Evolutionary conservation across 257 asterid species (phyloP).

Genomic region (Gynochthodes officinalis): DNA sequence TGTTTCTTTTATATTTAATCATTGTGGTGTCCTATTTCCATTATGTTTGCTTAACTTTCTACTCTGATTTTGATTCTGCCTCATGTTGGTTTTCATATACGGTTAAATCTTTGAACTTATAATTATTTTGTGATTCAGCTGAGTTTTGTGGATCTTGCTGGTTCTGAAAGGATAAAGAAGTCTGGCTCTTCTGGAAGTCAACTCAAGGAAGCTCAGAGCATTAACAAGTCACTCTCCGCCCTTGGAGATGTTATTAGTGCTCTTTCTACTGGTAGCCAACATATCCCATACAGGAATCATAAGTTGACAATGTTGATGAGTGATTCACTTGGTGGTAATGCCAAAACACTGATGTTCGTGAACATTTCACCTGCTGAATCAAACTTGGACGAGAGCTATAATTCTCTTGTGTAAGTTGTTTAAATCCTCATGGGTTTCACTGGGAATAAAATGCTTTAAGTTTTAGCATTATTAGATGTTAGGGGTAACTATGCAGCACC

Average conservation of each 20-base stretch:
- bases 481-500: too few relatives aligned
- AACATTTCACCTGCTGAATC: constrained; percentile 94
- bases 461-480: not conserved
- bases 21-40: not conserved
- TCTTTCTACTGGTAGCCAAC: constrained; percentile 75
- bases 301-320: constrained; percentile 98
- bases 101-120: not conserved
- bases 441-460: not conserved
- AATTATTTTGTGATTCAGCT: constrained; percentile 43
- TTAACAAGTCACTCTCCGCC: constrained; percentile 93
- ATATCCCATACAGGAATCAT: constrained; percentile 96
- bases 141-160: constrained; percentile 98
- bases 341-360: constrained; percentile 93
- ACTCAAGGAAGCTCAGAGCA: constrained; percentile 95
- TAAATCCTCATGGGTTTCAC: not conserved
- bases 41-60: not conserved
- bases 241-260: constrained; percentile 97
- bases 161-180: constrained; percentile 91
- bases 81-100: not conserved
- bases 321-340: constrained; percentile 96
- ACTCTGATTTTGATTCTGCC: not conserved
- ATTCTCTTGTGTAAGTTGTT: constrained; percentile 67
- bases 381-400: constrained; percentile 87
- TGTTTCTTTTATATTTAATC: not conserved
- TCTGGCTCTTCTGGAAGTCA: constrained; percentile 91